Conservation (phyloP, 2,329 filamentous ascomycete genomes). For the Claviceps humidiphila region DNA sequence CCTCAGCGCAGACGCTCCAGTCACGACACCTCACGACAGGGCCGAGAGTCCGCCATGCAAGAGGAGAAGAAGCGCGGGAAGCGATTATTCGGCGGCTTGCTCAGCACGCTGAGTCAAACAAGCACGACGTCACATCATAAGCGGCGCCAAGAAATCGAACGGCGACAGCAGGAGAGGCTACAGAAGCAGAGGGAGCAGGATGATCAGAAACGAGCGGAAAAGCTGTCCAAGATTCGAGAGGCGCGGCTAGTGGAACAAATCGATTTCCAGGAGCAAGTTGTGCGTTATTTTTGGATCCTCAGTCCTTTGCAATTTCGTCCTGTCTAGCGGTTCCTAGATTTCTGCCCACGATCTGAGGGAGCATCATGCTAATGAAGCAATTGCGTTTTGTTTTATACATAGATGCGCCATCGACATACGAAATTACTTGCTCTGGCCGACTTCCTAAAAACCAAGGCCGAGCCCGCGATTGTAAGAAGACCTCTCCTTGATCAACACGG, state of each 20-base stretch:
- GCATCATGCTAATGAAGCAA: no score
- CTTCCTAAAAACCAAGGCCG: slow-evolving; percentile 57
- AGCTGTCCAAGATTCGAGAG: slow-evolving; percentile 46
- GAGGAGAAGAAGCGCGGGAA: slow-evolving; percentile 79
- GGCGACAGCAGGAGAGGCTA: slow-evolving; percentile 63
- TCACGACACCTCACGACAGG: slow-evolving; percentile 5
- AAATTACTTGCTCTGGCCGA: slow-evolving; percentile 59
- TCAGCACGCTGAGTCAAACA: slow-evolving; percentile 66
- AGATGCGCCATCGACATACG: slow-evolving; percentile 65
- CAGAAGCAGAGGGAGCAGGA: slow-evolving; percentile 61
- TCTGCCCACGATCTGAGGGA: background rate
- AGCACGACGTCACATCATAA: slow-evolving; percentile 49
- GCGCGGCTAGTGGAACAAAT: slow-evolving; percentile 57
- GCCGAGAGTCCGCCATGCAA: slow-evolving; percentile 20
- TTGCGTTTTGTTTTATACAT: background rate
- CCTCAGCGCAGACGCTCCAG: slow-evolving; percentile 5
- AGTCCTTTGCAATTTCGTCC: background rate
- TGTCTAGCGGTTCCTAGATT: background rate
- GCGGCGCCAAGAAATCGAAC: slow-evolving; percentile 68
- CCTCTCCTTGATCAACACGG: background rate
- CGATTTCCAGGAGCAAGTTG: slow-evolving; percentile 62
- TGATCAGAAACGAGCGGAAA: slow-evolving; percentile 52
- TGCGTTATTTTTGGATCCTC: slow-evolving; percentile 21
- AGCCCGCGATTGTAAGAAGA: slow-evolving; percentile 57
- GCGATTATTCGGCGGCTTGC: slow-evolving; percentile 70